Evolutionary conservation across 2,329 filamentous ascomycete genomes (phyloP), one percentile per base, ranked within the genome.

Genomic region (Epichloe sp.): DNA sequence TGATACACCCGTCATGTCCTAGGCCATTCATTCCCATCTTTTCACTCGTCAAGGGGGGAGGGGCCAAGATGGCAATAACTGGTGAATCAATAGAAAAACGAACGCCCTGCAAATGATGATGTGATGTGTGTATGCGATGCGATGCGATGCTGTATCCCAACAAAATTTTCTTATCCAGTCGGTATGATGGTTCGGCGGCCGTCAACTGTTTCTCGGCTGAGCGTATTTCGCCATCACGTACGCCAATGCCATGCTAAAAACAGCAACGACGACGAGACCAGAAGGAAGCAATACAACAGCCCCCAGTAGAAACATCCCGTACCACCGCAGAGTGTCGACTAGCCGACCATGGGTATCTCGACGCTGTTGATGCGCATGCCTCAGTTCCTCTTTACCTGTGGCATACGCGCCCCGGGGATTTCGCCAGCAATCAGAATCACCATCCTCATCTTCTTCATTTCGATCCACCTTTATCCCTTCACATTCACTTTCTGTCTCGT

Each of bases 271-370:
- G 48, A 72, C 63, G 52, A 75, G 61, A 56, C 64, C 64, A 47
- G 62, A 62, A 51, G 75, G 74, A 43, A 78, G 68, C 55, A 78
- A 65, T 54, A 77, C 72, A 48, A 70, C 57, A 15, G 70, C 69
- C 12, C 69, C 73, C 50, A 74, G 58, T 31, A 71, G 52, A 45
- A 65, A 61, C 55, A 71, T 64, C 56, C 74, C 70, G 53, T 68
- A 64, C 51, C 63, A 66, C 49, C 72, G 73, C 53, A 75, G 58
- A 49, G 59, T 62, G 41, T 69, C 68, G 35, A 76, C 65, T 55
- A 68, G 61, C 55, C 59, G 61, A 44, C 71, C 65, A 47, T 64
- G 65, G 41, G 62, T 62, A 47, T 66, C 63, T 35, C 61, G 63
- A 54, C 61, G 61, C 56, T 59, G 63, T 54, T 58, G 62, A 53